Evolutionary conservation across 345 rosid genomes (phyloP).

Genomic region (Melastoma malabathricum): DNA sequence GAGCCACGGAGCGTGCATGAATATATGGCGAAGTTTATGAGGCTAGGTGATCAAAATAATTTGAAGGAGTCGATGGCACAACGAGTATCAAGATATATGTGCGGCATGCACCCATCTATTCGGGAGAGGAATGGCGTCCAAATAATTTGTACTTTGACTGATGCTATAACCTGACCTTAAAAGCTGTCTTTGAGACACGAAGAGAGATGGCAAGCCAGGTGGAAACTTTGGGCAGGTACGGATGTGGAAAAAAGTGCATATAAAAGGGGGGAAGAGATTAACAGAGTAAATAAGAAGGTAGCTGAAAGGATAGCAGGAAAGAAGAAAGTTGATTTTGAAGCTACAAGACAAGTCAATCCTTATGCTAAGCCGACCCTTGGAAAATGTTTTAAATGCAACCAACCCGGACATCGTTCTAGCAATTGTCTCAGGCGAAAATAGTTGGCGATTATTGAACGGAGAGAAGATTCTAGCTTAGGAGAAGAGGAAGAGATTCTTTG

Average conservation of each 20-base stretch:
- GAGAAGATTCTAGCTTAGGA: not conserved
- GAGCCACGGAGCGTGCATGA: not conserved
- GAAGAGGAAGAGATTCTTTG: not conserved
- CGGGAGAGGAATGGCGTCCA: not conserved
- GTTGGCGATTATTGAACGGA: not conserved
- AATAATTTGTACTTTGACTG: not conserved
- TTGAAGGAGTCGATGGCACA: not conserved
- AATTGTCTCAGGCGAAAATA: not conserved
- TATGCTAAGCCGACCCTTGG: too few species aligned
- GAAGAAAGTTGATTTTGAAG: accelerated
- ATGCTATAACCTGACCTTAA: not conserved
- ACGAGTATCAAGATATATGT: not conserved
- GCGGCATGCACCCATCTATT: not conserved
- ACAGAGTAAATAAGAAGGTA: not conserved
- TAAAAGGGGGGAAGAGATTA: too few species aligned
- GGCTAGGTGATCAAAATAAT: too few species aligned
- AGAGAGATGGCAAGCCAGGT: too few species aligned
- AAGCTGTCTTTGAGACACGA: too few species aligned
- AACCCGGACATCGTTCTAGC: too few species aligned
- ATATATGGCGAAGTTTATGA: not conserved
- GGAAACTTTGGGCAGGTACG: too few species aligned
- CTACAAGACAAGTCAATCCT: accelerated
- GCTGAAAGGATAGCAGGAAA: accelerated
- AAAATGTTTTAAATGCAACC: too few species aligned
- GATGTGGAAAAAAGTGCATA: too few species aligned